Conservation (phyloP, 2,329 filamentous ascomycete species). For the Trichothecium roseum region DNA sequence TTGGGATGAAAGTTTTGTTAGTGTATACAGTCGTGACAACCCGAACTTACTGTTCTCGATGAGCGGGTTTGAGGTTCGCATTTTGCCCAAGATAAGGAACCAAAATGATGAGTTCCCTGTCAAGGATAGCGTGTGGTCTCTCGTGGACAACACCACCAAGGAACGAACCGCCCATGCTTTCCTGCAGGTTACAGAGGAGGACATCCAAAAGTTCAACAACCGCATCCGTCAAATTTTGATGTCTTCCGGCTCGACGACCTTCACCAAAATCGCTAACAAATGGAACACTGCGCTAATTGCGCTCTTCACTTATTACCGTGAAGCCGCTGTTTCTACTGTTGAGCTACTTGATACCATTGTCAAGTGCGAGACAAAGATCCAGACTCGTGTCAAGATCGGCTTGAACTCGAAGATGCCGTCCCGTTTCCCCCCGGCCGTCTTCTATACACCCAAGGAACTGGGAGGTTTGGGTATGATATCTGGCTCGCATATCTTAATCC, state of each 20-base stretch:
- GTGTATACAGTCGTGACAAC: constrained; percentile 96
- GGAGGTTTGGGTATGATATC: constrained; percentile 98
- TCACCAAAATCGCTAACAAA: constrained; percentile 99
- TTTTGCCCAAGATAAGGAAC: constrained; percentile 90
- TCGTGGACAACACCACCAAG: constrained; percentile 93
- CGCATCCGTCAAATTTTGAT: constrained; percentile 96
- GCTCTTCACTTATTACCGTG: constrained; percentile 96
- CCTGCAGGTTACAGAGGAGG: constrained; percentile 93
- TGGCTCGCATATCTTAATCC: constrained; percentile 94
- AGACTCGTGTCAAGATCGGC: constrained; percentile 97
- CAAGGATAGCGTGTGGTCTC: constrained; percentile 96
- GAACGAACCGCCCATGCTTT: constrained; percentile 96
- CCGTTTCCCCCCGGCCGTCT: constrained; percentile 94
- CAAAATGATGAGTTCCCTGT: constrained; percentile 93
- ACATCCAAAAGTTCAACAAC: constrained; percentile 98
- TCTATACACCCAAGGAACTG: constrained; percentile 96
- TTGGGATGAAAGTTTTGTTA: constrained; percentile 98
- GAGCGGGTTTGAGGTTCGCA: constrained; percentile 95
- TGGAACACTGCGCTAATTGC: constrained; percentile 98
- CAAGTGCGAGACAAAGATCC: constrained; percentile 99
- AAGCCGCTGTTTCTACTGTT: constrained; percentile 92
- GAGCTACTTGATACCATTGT: constrained; percentile 93
- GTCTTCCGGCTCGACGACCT: constrained; percentile 98
- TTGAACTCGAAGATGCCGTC: constrained; percentile 99
- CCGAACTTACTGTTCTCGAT: constrained; percentile 96